phyloP scores from a whole-genome alignment of 805 yeast genomes.

The Lipomyces kockii region DNA sequence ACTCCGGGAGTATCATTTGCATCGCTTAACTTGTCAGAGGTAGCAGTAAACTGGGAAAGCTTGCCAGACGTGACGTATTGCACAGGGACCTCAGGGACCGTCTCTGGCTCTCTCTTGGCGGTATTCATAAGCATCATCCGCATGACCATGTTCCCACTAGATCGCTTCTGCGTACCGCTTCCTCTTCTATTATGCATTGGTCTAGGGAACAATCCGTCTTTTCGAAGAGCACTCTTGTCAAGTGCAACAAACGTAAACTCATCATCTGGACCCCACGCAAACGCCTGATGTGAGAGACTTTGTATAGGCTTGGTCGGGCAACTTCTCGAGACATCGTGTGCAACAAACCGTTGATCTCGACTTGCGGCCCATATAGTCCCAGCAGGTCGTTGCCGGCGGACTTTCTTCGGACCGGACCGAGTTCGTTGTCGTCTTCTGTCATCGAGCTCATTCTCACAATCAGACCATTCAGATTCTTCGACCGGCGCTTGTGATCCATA shows the following conservation, averaged over 20 bases:
- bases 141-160: slow-evolving; percentile 12
- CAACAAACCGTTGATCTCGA: slow-evolving; percentile 55
- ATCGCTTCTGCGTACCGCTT: slow-evolving; percentile 7
- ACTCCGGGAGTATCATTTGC: slow-evolving; percentile 4
- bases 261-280: slow-evolving; percentile 63
- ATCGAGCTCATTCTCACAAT: background rate
- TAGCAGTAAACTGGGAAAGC: background rate
- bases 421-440: slow-evolving; percentile 6
- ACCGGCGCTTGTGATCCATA: slow-evolving; percentile 19
- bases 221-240: slow-evolving; percentile 19
- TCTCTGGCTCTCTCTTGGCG: slow-evolving; percentile 7
- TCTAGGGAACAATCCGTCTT: slow-evolving; percentile 21
- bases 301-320: slow-evolving; percentile 53
- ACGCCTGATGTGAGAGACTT: slow-evolving; percentile 56
- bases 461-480: background rate
- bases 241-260: slow-evolving; percentile 52
- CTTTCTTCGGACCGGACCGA: background rate
- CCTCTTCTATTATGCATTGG: background rate
- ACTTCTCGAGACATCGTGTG: slow-evolving; percentile 51
- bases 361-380: slow-evolving; percentile 55
- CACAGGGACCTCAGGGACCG: slow-evolving; percentile 4
- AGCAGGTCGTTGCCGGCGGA: background rate
- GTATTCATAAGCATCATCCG: slow-evolving; percentile 13
- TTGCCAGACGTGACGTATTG: slow-evolving; percentile 3
- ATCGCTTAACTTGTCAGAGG: background rate